A percentile compares a stretch with the other conserved stretches of the same genome.
phyloP scores from a whole-genome alignment of 1,284 basidiomycete genomes.

The Sporisorium iseilematis-ciliati region DNA sequence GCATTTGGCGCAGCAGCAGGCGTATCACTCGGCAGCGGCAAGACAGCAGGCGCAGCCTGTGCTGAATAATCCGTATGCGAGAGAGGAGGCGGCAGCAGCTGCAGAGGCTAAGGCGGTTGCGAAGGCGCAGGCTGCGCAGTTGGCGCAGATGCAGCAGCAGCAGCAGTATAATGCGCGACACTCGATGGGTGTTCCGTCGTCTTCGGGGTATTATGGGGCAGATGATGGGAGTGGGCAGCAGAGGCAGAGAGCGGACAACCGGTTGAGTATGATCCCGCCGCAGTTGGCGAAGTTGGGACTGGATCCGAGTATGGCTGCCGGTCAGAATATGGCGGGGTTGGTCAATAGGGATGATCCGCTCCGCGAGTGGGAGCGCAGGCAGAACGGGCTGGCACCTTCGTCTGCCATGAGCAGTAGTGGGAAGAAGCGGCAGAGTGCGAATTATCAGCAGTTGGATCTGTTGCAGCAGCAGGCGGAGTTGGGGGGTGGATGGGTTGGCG shows the following conservation, averaged over 20 bases:
- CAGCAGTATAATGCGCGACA: slow-evolving; percentile 46
- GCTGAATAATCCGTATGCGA: slow-evolving; percentile 63
- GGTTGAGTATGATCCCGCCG: slow-evolving; percentile 88
- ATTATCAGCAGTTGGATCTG: slow-evolving; percentile 54
- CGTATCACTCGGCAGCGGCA: slow-evolving; percentile 77
- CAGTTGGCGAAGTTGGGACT: slow-evolving; percentile 75
- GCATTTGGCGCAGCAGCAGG: slow-evolving; percentile 92
- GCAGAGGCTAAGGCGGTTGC: slow-evolving; percentile 50
- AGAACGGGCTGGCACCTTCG: slow-evolving; percentile 69
- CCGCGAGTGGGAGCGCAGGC: slow-evolving; percentile 73
- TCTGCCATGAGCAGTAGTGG: slow-evolving; percentile 43
- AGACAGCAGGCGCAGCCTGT: slow-evolving; percentile 70
- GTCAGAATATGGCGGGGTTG: slow-evolving; percentile 59
- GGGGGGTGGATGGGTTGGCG: slow-evolving; percentile 24
- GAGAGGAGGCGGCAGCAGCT: slow-evolving; percentile 46
- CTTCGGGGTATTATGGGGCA: slow-evolving; percentile 39
- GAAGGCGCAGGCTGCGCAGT: slow-evolving; percentile 55
- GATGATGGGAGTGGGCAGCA: slow-evolving; percentile 14
- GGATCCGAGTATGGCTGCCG: slow-evolving; percentile 48
- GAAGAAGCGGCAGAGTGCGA: slow-evolving; percentile 30
- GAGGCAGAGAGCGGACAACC: slow-evolving; percentile 27
- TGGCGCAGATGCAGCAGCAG: slow-evolving; percentile 50
- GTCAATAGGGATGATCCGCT: slow-evolving; percentile 64
- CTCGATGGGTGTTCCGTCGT: slow-evolving; percentile 36
- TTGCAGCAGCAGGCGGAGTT: slow-evolving; percentile 57